Base-by-base conservation (phyloP, 371 early-diverging fungal species). In the Lichtheimia corymbifera region DNA sequence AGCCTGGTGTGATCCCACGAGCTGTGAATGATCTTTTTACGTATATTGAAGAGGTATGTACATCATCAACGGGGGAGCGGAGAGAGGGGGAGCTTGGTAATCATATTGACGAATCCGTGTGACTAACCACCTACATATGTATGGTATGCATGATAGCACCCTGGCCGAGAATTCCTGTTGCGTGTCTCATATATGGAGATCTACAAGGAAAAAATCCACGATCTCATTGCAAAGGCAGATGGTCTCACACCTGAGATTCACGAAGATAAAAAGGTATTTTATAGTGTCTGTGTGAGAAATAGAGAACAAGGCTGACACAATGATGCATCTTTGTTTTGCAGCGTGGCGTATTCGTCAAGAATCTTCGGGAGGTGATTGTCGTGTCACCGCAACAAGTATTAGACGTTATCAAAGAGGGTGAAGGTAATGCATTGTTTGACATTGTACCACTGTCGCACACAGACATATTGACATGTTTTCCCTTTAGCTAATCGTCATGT, bases 201-300 rank as follows among this genome's bases (percentile, higher is more conserved):
- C 28, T 99, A 99, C 77, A 97, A 97, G 61, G 99, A 99, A 69
- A 90, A 90, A 15, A 93, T 97, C 30, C 84, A 91, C 11, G 99
- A 99, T 67, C 71, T 99, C 56, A 79, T 97, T 43, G 65, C 28
- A 57, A 72, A 28, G 44, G 30, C 20, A 2, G 65, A 59, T 55
- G 50, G 50, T 54, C 0, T 57, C 67, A 3, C 25, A 15, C 47
- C 55, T 13, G 58, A 59, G 12, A 55, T 62, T 41, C 55, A 62
- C 11, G 67, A 67, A 66, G 73, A 75, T 47, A 69, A 66, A 53
- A 42, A 58, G 53, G 54, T 44, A 55, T n/a, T n/a, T n/a, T 11
- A 44, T 22, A 3, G 14, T 44, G 3, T 44, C 2, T 44, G 2
- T 68, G 27, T 15, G 24, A 5, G 14, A 9, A 14, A 4, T 18